Percentiles rank a stretch among this genome's conserved stretches.
Evolutionary conservation across 2,329 filamentous ascomycete species (phyloP).

Genomic region (Penicillium sp.): DNA sequence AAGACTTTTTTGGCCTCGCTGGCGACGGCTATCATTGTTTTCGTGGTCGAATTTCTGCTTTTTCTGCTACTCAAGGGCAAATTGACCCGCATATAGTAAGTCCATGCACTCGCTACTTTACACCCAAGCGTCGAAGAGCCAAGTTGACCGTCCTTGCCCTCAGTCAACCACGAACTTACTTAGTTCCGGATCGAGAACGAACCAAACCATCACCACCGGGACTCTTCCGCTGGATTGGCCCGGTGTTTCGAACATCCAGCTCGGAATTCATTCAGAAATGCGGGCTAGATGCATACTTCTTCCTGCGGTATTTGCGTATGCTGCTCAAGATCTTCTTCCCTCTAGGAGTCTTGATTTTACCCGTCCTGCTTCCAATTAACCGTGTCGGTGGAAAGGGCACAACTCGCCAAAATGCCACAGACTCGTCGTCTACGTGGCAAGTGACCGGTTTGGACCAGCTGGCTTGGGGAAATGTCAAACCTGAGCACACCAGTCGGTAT

Average conservation of each 20-base stretch:
- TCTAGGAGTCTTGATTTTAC: constrained; percentile 72
- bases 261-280: constrained; percentile 93
- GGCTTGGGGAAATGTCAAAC: constrained; percentile 81
- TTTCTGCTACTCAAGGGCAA: constrained; percentile 77
- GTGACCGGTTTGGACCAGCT: constrained; percentile 75
- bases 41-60: constrained; percentile 61
- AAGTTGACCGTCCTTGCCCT: constrained; percentile 7
- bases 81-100: constrained; percentile 78
- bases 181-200: constrained; percentile 80
- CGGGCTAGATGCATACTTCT: constrained; percentile 95
- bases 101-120: constrained; percentile 9
- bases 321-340: constrained; percentile 91
- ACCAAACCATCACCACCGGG: constrained; percentile 68
- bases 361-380: constrained; percentile 84
- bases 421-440: constrained; percentile 42
- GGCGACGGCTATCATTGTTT: constrained; percentile 61
- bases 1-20: constrained; percentile 65
- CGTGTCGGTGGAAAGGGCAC: constrained; percentile 67
- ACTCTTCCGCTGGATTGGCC: constrained; percentile 54
- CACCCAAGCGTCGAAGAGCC: background rate
- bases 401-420: constrained; percentile 43
- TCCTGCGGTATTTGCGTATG: constrained; percentile 82
- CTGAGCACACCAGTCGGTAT: constrained; percentile 65
- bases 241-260: constrained; percentile 65
- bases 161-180: constrained; percentile 79